Evolutionary conservation across 768 basidiomycete species (phyloP), one percentile per base, ranked within the genome.

Genomic region (Gymnopilus dilepis): DNA sequence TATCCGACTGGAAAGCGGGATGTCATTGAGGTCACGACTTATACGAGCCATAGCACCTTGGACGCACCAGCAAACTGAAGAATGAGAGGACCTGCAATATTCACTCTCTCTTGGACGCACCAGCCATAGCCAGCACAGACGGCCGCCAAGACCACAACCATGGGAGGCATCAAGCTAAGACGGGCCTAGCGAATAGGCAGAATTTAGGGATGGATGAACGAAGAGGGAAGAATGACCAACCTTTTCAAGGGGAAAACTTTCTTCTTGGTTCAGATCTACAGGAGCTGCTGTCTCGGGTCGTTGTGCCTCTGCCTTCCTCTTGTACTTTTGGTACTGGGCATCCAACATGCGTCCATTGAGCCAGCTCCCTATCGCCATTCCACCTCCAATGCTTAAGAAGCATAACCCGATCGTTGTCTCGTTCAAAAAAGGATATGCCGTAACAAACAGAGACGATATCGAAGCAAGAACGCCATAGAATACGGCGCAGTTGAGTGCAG

Each of bases 331-430:
- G 70, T 88, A 96, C 62, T 92, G 86, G 64, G 76, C 75, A 65
- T 95, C 90, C 8, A 94, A 71, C 12, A 91, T 67, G 57, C 77
- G 83, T 2, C 94, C 93, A 22, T 79, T 85, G 0, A 80, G 22
- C n/a, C 78, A 69, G n/a, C 85, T 82, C 11, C 92, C 88, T 15
- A 88, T 51, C 7, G 85, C 73, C 75, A 87, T 87, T 0, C 94
- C 95, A 15, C 85, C 82, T 1, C 92, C 94, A 52, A 89, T 82
- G 1, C 87, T 84, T 56, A 95, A 75, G 76, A 88, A 95, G 71
- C 90, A 94, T 4, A 95, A 74, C 2, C 94, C 94, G 30, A 91
- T 80, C 24, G 84, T 80, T 4, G 86, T 86, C 63, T 91, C 83
- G 58, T 73, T 82, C 19, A 92, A 77, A 62, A 74, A 80, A 0